Base-by-base conservation (phyloP, 768 basidiomycete species). In the Cyclocybe cylindracea region DNA sequence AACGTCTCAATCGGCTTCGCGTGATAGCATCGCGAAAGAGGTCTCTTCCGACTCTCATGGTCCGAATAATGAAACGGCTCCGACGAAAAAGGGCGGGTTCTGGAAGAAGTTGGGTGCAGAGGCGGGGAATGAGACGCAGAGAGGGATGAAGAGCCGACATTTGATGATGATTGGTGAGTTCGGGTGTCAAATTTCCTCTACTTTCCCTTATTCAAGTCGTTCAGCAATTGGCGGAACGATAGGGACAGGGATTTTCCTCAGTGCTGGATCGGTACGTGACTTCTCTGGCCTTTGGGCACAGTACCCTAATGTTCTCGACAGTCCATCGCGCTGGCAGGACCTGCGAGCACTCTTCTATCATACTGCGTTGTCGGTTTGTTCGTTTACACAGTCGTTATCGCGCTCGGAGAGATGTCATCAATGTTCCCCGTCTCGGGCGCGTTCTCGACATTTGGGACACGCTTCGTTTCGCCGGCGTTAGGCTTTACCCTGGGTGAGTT, bases 381-480 rank as follows among this genome's bases (percentile, higher is more conserved):
- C 65, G 79, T 83, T 24, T 84, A 82, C 62, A 69, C 77, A 37
- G 83, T 85, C 34, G 82, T 85, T 41, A 83, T 85, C 24, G 68
- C 80, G n/a, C 62, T 86, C 32, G 84, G 84, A 9, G 85, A 86
- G 61, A 86, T 88, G 85, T 74, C 84, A 16, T 75, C 81, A 13
- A 78, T 84, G 69, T 84, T 74, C 51, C 84, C 82, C 0, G 80
- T 85, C 19, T 80, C 81, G 19, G 85, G 83, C 33, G 78, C 81
- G 33, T 85, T 85, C 62, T 79, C 83, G 13, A 68, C 72, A 16
- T 83, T 85, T 53, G 82, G 80, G 1, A 68, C 74, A 14, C 76
- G 83, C 31, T 85, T 85, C 52, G 78, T 86, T 40, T 82, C 82
- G 10, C 78, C 79, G 16, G 78, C 81, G 2, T 70, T 86, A 29